phyloP scores from a whole-genome alignment of 1,284 basidiomycete species.

The Vanrija pseudolonga region DNA sequence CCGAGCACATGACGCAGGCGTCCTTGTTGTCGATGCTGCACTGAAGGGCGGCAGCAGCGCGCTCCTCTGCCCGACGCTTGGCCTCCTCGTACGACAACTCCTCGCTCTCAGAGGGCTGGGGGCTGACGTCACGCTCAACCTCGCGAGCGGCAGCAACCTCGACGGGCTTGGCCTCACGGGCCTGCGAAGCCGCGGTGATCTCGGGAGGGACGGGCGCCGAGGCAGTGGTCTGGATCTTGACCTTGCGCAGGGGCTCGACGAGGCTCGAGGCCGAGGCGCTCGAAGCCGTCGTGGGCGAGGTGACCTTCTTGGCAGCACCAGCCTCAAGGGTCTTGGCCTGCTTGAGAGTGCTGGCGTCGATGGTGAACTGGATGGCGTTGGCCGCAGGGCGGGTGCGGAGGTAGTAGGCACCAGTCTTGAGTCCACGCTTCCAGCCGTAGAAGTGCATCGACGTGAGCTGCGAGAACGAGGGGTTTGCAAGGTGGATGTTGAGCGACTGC shows the following conservation, averaged over 20 bases:
- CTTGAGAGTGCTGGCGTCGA: slow-evolving; percentile 77
- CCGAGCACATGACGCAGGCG: slow-evolving; percentile 50
- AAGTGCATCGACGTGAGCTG: slow-evolving; percentile 99
- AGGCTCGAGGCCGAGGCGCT: slow-evolving; percentile 14
- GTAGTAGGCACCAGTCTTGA: slow-evolving; percentile 98
- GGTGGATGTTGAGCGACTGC: slow-evolving; percentile 81
- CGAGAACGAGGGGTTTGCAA: slow-evolving; percentile 84
- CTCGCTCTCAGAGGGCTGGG: slow-evolving; percentile 41
- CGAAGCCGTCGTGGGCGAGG: slow-evolving; percentile 4
- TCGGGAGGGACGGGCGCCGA: slow-evolving; percentile 19
- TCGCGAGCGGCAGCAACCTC: slow-evolving; percentile 10
- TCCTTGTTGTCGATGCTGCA: slow-evolving; percentile 53
- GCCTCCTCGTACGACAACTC: slow-evolving; percentile 52
- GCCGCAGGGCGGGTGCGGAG: slow-evolving; percentile 91
- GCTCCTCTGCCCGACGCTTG: slow-evolving; percentile 48
- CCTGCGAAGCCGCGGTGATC: slow-evolving; percentile 22
- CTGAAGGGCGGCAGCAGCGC: slow-evolving; percentile 49
- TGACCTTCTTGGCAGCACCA: slow-evolving; percentile 47
- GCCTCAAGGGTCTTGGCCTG: slow-evolving; percentile 19
- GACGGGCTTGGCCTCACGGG: slow-evolving; percentile 2
- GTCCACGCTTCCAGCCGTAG: slow-evolving; percentile 98
- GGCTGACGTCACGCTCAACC: not conserved
- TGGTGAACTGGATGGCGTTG: slow-evolving; percentile 96
- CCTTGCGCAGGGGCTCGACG: slow-evolving; percentile 38
- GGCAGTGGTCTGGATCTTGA: slow-evolving; percentile 42